Conservation (phyloP, 345 rosid species). For the Eucalyptus sp. region DNA sequence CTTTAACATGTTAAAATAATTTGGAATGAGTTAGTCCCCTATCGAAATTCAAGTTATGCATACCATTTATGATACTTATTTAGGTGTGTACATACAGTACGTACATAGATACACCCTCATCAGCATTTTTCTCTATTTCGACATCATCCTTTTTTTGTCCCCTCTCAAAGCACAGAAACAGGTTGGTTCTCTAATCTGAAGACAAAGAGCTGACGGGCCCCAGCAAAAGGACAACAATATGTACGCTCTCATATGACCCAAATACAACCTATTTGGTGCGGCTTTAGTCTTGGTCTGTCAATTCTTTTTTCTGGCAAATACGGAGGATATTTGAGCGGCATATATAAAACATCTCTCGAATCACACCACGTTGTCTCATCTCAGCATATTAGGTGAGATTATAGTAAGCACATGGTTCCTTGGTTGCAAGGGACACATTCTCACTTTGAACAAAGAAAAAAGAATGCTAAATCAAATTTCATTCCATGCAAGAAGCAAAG, state of each 20-base stretch:
- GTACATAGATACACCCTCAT: neutral
- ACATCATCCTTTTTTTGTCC: neutral
- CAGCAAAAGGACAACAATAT: neutral
- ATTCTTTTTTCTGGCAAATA: neutral
- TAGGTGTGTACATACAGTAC: neutral
- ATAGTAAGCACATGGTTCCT: neutral
- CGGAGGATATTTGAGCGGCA: neutral
- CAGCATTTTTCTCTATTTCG: neutral
- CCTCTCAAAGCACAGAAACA: neutral
- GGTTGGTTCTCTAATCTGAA: neutral
- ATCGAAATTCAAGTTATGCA: neutral
- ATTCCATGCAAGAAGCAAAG: neutral
- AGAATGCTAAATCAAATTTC: neutral
- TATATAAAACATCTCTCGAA: neutral
- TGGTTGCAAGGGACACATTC: neutral
- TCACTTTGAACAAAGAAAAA: neutral
- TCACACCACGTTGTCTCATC: neutral
- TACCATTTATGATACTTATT: neutral
- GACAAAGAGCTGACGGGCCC: neutral
- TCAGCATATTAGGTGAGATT: neutral
- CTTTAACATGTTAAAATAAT: neutral
- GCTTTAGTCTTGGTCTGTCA: neutral
- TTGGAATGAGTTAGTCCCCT: neutral
- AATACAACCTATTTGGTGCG: neutral
- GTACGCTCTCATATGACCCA: neutral